Percentiles rank a stretch among this genome's conserved stretches.
Evolutionary conservation across 441 rosid species (phyloP).

Genomic region (Mallotus japonicus): DNA sequence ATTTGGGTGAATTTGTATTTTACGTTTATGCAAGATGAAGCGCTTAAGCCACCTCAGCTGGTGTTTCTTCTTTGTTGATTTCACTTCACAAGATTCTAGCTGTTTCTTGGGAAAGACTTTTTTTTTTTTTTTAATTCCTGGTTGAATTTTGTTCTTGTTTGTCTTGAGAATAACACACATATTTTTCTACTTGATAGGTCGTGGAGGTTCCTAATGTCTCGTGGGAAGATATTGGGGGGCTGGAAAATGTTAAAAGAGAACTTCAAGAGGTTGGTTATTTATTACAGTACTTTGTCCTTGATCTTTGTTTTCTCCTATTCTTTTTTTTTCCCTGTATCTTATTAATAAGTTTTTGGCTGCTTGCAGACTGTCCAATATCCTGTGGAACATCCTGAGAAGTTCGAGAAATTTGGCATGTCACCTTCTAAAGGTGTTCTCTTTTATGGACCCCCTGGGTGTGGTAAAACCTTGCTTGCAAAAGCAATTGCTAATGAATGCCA

Average conservation of each 20-base stretch:
- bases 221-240: slow-evolving; percentile 71
- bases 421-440: slow-evolving; percentile 75
- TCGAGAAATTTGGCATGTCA: slow-evolving; percentile 70
- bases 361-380: slow-evolving; percentile 66
- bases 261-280: slow-evolving; percentile 52
- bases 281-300: not conserved
- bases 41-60: not conserved
- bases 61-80: not conserved
- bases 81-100: not conserved
- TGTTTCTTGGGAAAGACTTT: not conserved
- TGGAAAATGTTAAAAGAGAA: slow-evolving; percentile 60
- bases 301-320: not conserved
- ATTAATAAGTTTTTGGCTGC: not conserved
- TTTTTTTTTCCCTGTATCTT: not conserved
- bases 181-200: slow-evolving; percentile 35
- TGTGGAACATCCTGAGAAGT: slow-evolving; percentile 71
- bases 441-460: slow-evolving; percentile 69
- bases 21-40: not conserved
- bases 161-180: not conserved
- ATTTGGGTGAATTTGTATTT: not conserved
- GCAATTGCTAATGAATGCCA: slow-evolving; percentile 65
- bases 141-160: not conserved
- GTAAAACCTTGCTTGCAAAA: slow-evolving; percentile 60
- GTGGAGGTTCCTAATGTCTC: slow-evolving; percentile 68
- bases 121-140: not conserved